These are phyloP conservation scores for Rhodosporidiobolus sp. DNA, from an alignment of 768 basidiomycete genomes.

Conservation along the genomic window DNA sequence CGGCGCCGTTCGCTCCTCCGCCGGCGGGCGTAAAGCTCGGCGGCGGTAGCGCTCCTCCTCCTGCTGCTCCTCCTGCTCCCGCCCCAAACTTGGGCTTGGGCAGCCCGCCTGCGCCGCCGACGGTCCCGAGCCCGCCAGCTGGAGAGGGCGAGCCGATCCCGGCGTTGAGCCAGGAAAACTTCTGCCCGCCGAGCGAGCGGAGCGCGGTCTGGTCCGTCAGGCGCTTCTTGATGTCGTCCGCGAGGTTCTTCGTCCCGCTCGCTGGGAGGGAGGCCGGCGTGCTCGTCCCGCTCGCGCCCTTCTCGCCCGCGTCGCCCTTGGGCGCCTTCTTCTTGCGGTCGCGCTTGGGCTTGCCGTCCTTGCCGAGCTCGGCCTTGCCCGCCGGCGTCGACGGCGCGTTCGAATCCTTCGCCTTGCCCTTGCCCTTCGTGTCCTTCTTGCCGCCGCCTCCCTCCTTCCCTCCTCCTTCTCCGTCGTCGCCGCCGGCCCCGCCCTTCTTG, in stretches of 20 bases:
- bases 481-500: neutral
- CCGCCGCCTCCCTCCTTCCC: constrained; percentile 46
- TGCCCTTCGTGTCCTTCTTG: constrained; percentile 53
- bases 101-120: constrained; percentile 28
- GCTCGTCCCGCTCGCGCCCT: constrained; percentile 13
- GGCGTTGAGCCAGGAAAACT: constrained; percentile 85
- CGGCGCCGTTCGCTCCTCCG: constrained; percentile 46
- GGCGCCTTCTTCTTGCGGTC: constrained; percentile 78
- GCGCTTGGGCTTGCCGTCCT: constrained; percentile 52
- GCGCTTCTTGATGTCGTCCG: constrained; percentile 85
- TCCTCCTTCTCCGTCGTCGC: constrained; percentile 1
- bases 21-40: constrained; percentile 40
- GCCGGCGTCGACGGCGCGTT: constrained; percentile 6
- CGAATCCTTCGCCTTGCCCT: constrained; percentile 26
- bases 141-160: constrained; percentile 46
- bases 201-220: constrained; percentile 85
- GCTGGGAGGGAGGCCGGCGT: constrained; percentile 53
- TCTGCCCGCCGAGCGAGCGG: constrained; percentile 71
- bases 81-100: constrained; percentile 37
- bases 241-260: constrained; percentile 82
- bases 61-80: neutral
- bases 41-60: constrained; percentile 4
- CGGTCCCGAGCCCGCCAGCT: constrained; percentile 3
- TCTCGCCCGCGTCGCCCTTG: constrained; percentile 54
- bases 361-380: constrained; percentile 14